Percentiles rank a stretch among this genome's conserved stretches.
These are phyloP conservation scores for Chrysosporium queenslandicum DNA, from an alignment of 2,329 filamentous ascomycete species.

Conservation along the genomic window DNA sequence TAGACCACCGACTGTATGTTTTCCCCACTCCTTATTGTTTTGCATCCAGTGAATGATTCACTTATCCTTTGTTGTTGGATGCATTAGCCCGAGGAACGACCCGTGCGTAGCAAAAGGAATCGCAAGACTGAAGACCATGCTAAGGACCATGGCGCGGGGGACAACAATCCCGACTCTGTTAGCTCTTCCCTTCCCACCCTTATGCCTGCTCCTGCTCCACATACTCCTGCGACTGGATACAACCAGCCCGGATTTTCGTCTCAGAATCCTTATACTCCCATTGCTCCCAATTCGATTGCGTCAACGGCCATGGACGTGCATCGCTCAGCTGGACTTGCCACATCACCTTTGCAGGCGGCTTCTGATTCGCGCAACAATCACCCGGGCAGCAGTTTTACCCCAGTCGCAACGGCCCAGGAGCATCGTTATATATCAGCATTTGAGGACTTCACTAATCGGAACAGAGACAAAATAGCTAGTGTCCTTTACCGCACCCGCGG, in stretches of 20 bases:
- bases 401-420: slow-evolving; percentile 6
- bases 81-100: slow-evolving; percentile 38
- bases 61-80: neutral
- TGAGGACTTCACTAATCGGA: slow-evolving; percentile 19
- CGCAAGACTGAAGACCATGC: slow-evolving; percentile 31
- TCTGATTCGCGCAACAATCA: slow-evolving; percentile 9
- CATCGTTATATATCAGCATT: slow-evolving; percentile 18
- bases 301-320: slow-evolving; percentile 4
- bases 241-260: slow-evolving; percentile 9
- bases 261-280: slow-evolving; percentile 7
- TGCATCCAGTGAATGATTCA: neutral
- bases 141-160: slow-evolving; percentile 20
- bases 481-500: slow-evolving; percentile 15
- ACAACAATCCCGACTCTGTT: slow-evolving; percentile 17
- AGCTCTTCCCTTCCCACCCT: slow-evolving; percentile 27
- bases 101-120: slow-evolving; percentile 36
- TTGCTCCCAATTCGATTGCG: slow-evolving; percentile 7
- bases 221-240: slow-evolving; percentile 25
- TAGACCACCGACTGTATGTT: slow-evolving; percentile 35
- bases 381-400: slow-evolving; percentile 5
- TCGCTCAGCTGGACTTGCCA: slow-evolving; percentile 3
- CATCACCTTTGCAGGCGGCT: slow-evolving; percentile 4
- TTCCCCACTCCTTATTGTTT: neutral
- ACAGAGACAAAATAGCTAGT: slow-evolving; percentile 14
- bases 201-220: slow-evolving; percentile 19